Base-by-base conservation (phyloP, 768 basidiomycete species). In the Hericium coralloides region DNA sequence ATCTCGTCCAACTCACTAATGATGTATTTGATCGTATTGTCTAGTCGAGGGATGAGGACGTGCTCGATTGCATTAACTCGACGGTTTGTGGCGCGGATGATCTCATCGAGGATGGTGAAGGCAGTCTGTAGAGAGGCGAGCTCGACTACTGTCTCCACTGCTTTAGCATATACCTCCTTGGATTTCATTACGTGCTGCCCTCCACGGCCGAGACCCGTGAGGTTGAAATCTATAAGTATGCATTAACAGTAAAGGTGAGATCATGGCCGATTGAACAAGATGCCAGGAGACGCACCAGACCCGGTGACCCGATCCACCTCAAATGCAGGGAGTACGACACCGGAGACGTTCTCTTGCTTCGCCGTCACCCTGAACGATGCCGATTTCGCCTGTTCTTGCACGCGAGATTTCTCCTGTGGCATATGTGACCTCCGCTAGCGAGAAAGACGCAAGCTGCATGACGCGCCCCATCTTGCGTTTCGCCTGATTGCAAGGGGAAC, bases 391-490 rank as follows among this genome's bases (percentile, higher is more conserved):
- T 92, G 89, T 70, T 98, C 95, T 70, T 98, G 97, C 5, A 99
- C 93, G 60, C 49, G 92, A 84, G 67, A 99, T 98, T 68, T 98
- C 97, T 62, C 92, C 92, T 9, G 97, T 95, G 37, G 95, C 85
- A 74, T 98, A 99, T 18, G 95, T 95, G 62, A 99, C 97, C 72
- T 98, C 95, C 0, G 97, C 97, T 75, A 98, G 87, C 45, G 95
- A 97, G 79, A 99, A 97, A 41, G 97, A 98, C 23, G 97, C 97
- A 52, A 98, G 79, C 70, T 99, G 97, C 86, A 99, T 97, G 23
- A 98, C 95, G 58, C 91, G 81, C 31, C 97, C 97, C 97, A 98
- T 99, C 75, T 98, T 95, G 58, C 94, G 83, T 72, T 99, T 99
- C 10, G 97, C 95, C 95, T 98, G 31, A 31, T 31, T 57, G 18